These are phyloP conservation scores for Penicillium atrosanguineum DNA, from an alignment of 495 filamentous ascomycete genomes.

Conservation along the genomic window DNA sequence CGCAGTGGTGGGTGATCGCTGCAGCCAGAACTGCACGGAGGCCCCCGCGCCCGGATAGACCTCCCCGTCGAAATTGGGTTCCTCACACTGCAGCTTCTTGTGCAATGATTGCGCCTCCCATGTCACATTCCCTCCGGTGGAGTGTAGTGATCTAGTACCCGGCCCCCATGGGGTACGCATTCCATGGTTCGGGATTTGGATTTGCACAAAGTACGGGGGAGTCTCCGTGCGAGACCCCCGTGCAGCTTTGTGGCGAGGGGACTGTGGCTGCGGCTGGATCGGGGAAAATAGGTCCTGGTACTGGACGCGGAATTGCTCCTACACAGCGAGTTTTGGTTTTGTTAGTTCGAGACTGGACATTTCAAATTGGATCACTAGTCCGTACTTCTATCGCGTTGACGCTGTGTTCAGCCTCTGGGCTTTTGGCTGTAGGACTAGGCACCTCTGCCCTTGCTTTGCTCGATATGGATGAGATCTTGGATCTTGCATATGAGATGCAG, in stretches of 20 bases:
- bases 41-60: constrained; percentile 1
- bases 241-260: constrained; percentile 7
- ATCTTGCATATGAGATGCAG: constrained; percentile 29
- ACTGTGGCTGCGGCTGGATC: constrained; percentile 2
- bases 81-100: constrained; percentile 5
- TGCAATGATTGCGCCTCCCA: constrained; percentile 7
- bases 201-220: neutral
- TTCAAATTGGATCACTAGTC: neutral
- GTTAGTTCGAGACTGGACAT: neutral
- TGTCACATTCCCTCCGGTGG: constrained; percentile 9
- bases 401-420: constrained; percentile 4
- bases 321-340: neutral
- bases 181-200: constrained; percentile 1
- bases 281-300: neutral
- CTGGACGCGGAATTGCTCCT: neutral
- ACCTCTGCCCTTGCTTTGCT: constrained; percentile 14
- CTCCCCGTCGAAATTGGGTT: neutral
- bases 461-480: constrained; percentile 14
- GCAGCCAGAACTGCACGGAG: neutral
- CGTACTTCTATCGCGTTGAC: neutral
- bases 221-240: neutral
- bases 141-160: constrained; percentile 7
- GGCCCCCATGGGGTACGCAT: constrained; percentile 13
- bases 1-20: neutral
- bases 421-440: constrained; percentile 6